Conservation (phyloP, 257 asterid species). For the Nicotiana sylvestris region DNA sequence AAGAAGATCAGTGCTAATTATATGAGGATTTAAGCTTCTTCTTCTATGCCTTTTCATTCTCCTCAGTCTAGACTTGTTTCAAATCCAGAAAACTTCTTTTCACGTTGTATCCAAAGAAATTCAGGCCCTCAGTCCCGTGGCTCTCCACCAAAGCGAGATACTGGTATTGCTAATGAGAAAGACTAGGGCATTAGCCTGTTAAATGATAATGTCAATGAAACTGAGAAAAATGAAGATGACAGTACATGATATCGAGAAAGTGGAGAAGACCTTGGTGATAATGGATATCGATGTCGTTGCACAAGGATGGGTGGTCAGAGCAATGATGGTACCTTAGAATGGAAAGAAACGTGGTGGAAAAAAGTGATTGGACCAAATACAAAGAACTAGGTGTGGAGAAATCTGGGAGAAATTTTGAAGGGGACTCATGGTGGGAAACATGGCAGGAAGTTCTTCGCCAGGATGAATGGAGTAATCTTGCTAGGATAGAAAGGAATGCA, state of each 20-base stretch:
- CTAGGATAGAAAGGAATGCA: no score
- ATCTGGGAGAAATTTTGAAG: conserved; percentile 91
- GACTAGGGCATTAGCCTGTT: conserved; percentile 91
- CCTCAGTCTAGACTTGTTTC: conserved; percentile 50
- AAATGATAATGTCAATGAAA: conserved; percentile 62
- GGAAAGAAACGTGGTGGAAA: conserved; percentile 99
- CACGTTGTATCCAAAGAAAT: conserved; percentile 63
- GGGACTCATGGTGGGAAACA: conserved; percentile 99
- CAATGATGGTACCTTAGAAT: conserved; percentile 68
- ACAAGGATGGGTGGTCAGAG: conserved; percentile 90
- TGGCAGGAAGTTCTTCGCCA: conserved; percentile 98
- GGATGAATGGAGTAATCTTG: conserved; percentile 76
- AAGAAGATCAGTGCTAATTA: conserved; percentile 31
- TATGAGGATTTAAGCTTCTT: conserved; percentile 29
- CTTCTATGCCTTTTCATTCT: conserved; percentile 59
- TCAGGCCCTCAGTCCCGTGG: conserved; percentile 93
- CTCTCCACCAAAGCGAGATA: conserved; percentile 95
- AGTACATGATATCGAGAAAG: conserved; percentile 90
- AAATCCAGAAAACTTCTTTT: conserved; percentile 66
- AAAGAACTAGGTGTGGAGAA: conserved; percentile 92
- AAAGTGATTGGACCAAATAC: conserved; percentile 99
- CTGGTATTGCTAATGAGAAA: conserved; percentile 96
- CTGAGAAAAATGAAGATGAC: conserved; percentile 85
- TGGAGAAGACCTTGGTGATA: conserved; percentile 90
- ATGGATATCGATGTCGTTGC: conserved; percentile 96